Conservation (phyloP, 2,329 filamentous ascomycete genomes). For the Trichoderma polysporum region DNA sequence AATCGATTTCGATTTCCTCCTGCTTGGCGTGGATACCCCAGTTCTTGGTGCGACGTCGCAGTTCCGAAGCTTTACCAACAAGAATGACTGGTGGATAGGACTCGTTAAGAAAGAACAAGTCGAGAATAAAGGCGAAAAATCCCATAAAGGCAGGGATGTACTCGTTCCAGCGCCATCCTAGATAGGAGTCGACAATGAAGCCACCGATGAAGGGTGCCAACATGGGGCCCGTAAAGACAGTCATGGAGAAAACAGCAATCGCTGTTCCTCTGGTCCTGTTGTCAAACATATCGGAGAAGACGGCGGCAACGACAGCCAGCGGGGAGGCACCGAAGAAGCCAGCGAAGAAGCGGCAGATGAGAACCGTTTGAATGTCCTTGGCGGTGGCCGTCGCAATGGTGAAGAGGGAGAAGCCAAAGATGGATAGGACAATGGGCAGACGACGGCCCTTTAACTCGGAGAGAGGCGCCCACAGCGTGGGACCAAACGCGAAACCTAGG, state of each 20-base stretch:
- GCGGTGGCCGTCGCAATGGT: conserved; percentile 63
- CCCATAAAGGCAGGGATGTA: conserved; percentile 65
- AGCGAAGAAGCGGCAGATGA: conserved; percentile 70
- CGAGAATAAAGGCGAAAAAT: conserved; percentile 56
- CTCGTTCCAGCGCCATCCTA: conserved; percentile 74
- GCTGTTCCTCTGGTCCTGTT: conserved; percentile 58
- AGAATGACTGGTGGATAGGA: conserved; percentile 69
- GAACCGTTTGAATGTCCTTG: conserved; percentile 67
- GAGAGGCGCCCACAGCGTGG: conserved; percentile 69
- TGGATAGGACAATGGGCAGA: conserved; percentile 58
- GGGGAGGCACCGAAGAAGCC: conserved; percentile 72
- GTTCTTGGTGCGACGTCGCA: conserved; percentile 64
- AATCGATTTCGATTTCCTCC: conserved; percentile 68
- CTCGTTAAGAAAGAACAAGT: conserved; percentile 64
- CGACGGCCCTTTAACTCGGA: conserved; percentile 70
- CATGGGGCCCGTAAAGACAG: conserved; percentile 64
- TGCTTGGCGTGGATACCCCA: conserved; percentile 72
- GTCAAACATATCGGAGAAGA: conserved; percentile 72
- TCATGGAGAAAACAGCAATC: conserved; percentile 46
- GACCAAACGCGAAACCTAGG: conserved; percentile 70
- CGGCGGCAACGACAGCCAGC: conserved; percentile 66
- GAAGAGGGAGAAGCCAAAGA: conserved; percentile 70
- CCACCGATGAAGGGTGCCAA: conserved; percentile 68
- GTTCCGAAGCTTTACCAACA: conserved; percentile 57
- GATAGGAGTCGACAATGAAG: conserved; percentile 60